Percentiles rank a stretch among this genome's conserved stretches.
Conservation (phyloP, 1,284 basidiomycete species). For the Rhodotorula sp. region DNA sequence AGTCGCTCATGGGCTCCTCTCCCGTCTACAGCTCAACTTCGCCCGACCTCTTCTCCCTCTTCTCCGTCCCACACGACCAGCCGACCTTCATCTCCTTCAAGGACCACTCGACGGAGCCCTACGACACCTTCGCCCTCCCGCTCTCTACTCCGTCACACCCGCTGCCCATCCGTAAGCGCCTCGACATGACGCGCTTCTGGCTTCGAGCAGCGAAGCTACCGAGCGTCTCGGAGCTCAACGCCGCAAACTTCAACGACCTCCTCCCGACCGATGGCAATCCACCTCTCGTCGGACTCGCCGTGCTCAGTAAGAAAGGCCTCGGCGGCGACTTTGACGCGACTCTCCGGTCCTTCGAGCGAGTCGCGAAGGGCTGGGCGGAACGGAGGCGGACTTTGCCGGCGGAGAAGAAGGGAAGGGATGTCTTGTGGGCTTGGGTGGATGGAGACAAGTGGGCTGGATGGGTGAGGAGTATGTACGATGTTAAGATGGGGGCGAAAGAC, state of each 20-base stretch:
- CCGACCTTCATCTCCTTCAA: constrained; percentile 74
- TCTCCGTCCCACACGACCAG: constrained; percentile 51
- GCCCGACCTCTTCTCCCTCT: constrained; percentile 25
- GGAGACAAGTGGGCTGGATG: constrained; percentile 72
- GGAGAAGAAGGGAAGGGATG: constrained; percentile 54
- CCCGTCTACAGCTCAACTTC: constrained; percentile 64
- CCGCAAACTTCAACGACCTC: constrained; percentile 70
- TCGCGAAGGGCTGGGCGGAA: constrained; percentile 62
- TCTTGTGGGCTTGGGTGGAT: constrained; percentile 85
- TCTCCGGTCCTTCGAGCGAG: constrained; percentile 55
- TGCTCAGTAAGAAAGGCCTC: constrained; percentile 45
- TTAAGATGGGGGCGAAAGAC: constrained; percentile 53
- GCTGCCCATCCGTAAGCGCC: constrained; percentile 6
- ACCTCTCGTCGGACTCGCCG: constrained; percentile 72
- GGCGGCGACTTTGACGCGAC: constrained; percentile 49
- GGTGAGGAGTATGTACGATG: constrained; percentile 82
- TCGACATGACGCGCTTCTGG: constrained; percentile 53
- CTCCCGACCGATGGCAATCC: constrained; percentile 60
- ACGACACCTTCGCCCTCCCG: not conserved
- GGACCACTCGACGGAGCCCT: constrained; percentile 52
- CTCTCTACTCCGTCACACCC: not conserved
- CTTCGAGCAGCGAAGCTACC: constrained; percentile 67
- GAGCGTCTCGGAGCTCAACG: constrained; percentile 64
- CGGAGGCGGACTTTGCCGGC: constrained; percentile 41
- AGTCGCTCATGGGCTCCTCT: constrained; percentile 61